These are phyloP conservation scores for Parachlorella kessleri DNA, from an alignment of 139 green algal genomes.

Conservation along the genomic window DNA sequence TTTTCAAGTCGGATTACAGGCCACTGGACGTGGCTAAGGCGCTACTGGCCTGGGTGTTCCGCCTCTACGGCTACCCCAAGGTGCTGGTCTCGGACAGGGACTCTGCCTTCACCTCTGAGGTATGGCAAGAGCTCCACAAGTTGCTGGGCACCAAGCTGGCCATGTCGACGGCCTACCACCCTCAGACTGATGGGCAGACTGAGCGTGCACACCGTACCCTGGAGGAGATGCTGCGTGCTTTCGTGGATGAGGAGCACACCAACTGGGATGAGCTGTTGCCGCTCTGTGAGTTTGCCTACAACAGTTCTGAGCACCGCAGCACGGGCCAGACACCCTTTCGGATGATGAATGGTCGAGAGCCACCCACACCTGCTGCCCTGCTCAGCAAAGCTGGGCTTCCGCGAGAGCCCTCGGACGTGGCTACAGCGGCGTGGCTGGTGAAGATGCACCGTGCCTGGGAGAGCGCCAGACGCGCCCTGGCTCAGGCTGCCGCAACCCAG, in stretches of 20 bases:
- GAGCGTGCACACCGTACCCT: slow-evolving; percentile 60
- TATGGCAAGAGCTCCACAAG: slow-evolving; percentile 24
- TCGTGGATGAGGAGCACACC: slow-evolving; percentile 25
- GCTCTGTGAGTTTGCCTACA: slow-evolving; percentile 56
- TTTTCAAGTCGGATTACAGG: too few relatives aligned
- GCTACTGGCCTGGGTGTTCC: too few relatives aligned
- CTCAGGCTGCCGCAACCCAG: too few relatives aligned
- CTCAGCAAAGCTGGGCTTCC: too few relatives aligned
- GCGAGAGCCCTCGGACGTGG: too few relatives aligned
- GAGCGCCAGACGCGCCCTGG: too few relatives aligned
- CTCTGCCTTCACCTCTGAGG: slow-evolving; percentile 20
- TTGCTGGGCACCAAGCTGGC: slow-evolving; percentile 5
- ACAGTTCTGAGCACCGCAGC: slow-evolving; percentile 31
- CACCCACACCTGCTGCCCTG: slow-evolving; percentile 5
- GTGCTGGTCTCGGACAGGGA: slow-evolving; percentile 40
- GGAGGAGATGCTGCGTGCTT: slow-evolving; percentile 56
- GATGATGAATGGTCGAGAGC: slow-evolving; percentile 42
- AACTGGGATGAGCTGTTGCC: slow-evolving; percentile 51
- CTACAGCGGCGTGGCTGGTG: too few relatives aligned
- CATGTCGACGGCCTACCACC: slow-evolving; percentile 46
- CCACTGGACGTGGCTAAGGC: too few relatives aligned
- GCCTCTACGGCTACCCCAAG: slow-evolving; percentile 22
- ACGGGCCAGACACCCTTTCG: slow-evolving; percentile 37
- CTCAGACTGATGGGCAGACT: slow-evolving; percentile 69
- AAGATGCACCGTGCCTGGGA: too few relatives aligned